A percentile compares a stretch with the other conserved stretches of the same genome.
Evolutionary conservation across 2,329 filamentous ascomycete genomes (phyloP).

Genomic region (Hymenoscyphus repandus): DNA sequence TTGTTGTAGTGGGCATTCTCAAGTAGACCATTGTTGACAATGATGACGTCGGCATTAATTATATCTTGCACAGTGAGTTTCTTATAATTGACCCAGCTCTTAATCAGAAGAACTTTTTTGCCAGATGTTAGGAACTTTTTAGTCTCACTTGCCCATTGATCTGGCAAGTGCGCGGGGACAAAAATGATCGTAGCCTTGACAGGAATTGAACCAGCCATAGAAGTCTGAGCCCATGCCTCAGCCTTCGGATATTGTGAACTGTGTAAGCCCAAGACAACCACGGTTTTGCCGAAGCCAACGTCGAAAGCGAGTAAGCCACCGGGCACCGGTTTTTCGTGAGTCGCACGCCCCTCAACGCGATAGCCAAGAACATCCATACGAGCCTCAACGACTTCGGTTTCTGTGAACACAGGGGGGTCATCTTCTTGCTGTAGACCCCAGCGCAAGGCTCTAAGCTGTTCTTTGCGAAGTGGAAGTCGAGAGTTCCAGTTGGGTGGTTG

Average conservation of each 20-base stretch:
- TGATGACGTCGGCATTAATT: slow-evolving; percentile 45
- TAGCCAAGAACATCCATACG: slow-evolving; percentile 45
- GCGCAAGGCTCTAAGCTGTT: slow-evolving; percentile 48
- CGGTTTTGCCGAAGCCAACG: slow-evolving; percentile 64
- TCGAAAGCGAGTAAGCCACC: slow-evolving; percentile 60
- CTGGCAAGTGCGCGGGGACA: slow-evolving; percentile 47
- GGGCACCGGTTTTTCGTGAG: slow-evolving; percentile 37
- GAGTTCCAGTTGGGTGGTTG: slow-evolving; percentile 32
- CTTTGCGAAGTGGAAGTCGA: slow-evolving; percentile 36
- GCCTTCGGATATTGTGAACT: slow-evolving; percentile 36
- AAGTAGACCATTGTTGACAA: slow-evolving; percentile 48
- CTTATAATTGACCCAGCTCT: slow-evolving; percentile 35
- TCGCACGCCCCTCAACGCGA: slow-evolving; percentile 50
- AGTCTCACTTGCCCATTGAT: slow-evolving; percentile 61
- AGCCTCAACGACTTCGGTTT: slow-evolving; percentile 54
- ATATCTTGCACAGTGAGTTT: slow-evolving; percentile 40
- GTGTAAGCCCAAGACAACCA: slow-evolving; percentile 52
- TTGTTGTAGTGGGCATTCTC: slow-evolving; percentile 42
- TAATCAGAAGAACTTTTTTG: slow-evolving; percentile 38
- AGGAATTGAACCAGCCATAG: slow-evolving; percentile 22
- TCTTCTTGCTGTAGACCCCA: slow-evolving; percentile 58
- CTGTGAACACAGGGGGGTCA: slow-evolving; percentile 42
- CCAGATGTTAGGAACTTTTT: slow-evolving; percentile 35
- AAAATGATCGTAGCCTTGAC: slow-evolving; percentile 55
- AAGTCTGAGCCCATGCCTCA: neutral